Percentiles rank a stretch among this genome's conserved stretches.
Conservation (phyloP, 768 basidiomycete species). For the Podaxis sp. region DNA sequence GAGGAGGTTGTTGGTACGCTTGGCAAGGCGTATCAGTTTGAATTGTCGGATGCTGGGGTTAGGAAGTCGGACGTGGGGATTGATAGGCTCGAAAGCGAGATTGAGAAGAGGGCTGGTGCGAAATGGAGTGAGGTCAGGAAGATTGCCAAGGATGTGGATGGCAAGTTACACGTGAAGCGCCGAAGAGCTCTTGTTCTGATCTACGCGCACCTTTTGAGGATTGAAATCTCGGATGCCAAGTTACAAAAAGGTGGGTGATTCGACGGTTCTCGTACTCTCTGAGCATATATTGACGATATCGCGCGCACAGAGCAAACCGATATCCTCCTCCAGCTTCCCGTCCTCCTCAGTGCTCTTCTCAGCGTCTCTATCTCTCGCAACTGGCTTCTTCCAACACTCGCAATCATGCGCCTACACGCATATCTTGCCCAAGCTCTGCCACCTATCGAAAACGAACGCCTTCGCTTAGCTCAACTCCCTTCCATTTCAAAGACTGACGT, state of each 20-base stretch:
- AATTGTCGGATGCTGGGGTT: conserved; percentile 33
- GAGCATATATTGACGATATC: conserved; percentile 3
- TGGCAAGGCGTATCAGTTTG: conserved; percentile 63
- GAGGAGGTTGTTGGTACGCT: conserved; percentile 73
- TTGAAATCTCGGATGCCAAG: conserved; percentile 46
- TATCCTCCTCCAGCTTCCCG: conserved; percentile 70
- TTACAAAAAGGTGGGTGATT: conserved; percentile 63
- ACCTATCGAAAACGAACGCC: conserved; percentile 46
- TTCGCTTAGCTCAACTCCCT: conserved; percentile 75
- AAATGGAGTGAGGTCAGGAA: conserved; percentile 55
- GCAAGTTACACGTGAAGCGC: conserved; percentile 37
- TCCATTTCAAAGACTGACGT: conserved; percentile 59
- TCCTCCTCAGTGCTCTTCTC: conserved; percentile 76
- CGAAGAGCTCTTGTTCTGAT: conserved; percentile 69
- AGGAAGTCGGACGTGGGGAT: conserved; percentile 36
- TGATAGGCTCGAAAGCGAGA: conserved; percentile 48
- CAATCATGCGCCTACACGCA: conserved; percentile 80
- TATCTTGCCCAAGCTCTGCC: conserved; percentile 82
- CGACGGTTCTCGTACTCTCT: background rate
- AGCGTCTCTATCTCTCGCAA: conserved; percentile 82
- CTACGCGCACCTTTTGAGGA: conserved; percentile 84
- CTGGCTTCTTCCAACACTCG: conserved; percentile 82
- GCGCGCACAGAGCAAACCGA: conserved; percentile 61
- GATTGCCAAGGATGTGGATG: conserved; percentile 35
- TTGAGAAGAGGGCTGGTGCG: conserved; percentile 46